A percentile compares a stretch with the other conserved stretches of the same genome.
Evolutionary conservation across 2,329 filamentous ascomycete genomes (phyloP).

Genomic region (Berkeleyomyces basicola): DNA sequence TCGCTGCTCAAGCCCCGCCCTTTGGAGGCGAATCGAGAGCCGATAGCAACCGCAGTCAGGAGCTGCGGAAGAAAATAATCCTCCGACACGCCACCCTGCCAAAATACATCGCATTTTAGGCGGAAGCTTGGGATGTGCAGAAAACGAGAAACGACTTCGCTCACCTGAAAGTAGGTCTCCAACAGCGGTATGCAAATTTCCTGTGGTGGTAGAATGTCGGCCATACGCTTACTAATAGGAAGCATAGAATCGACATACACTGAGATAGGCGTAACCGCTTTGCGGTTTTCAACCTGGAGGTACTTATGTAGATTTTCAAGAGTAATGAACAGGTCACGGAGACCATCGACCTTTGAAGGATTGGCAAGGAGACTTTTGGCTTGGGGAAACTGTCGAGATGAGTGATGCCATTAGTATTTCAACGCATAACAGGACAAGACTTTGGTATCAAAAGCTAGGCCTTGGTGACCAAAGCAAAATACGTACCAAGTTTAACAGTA

Average conservation of each 20-base stretch:
- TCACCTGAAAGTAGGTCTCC: constrained; percentile 31
- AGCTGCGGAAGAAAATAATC: constrained; percentile 38
- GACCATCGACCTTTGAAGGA: constrained; percentile 24
- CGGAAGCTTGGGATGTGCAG: constrained; percentile 36
- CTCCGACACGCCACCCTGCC: constrained; percentile 30
- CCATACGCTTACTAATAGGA: constrained; percentile 40
- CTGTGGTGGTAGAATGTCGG: constrained; percentile 36
- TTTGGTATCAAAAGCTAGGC: not conserved
- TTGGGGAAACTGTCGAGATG: constrained; percentile 30
- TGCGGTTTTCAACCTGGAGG: constrained; percentile 31
- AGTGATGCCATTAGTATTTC: too few species aligned
- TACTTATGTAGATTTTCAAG: constrained; percentile 32
- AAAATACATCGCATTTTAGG: constrained; percentile 34
- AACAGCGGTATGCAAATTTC: constrained; percentile 35
- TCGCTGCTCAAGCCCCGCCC: constrained; percentile 34
- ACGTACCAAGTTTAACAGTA: constrained; percentile 36
- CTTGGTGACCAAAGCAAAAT: not conserved
- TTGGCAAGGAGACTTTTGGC: constrained; percentile 34
- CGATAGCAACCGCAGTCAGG: constrained; percentile 35
- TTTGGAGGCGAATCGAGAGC: constrained; percentile 35
- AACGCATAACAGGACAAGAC: too few species aligned
- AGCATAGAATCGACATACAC: constrained; percentile 44
- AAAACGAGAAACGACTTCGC: constrained; percentile 37
- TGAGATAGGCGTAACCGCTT: constrained; percentile 32
- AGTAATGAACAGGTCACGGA: constrained; percentile 27